Evolutionary conservation across 208 protist species (phyloP).

Genomic region (Leishmania turanica): DNA sequence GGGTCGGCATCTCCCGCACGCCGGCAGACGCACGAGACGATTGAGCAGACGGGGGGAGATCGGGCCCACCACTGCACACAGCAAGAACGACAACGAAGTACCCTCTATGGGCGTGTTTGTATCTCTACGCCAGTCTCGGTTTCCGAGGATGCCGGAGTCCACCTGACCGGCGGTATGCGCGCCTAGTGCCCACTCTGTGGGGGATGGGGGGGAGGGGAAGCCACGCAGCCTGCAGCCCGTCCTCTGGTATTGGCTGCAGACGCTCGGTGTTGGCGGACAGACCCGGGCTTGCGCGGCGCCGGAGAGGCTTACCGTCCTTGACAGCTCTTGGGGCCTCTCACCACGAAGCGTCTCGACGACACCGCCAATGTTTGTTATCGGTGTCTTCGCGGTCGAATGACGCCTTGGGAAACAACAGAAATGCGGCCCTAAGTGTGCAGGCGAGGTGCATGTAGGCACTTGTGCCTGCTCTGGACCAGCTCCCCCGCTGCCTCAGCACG

Average conservation of each 20-base stretch:
- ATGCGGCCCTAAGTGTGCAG: background rate
- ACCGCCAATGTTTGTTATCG: too few species aligned
- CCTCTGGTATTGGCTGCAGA: background rate
- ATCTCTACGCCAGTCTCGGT: background rate
- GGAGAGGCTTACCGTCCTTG: background rate
- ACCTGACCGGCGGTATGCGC: too few species aligned
- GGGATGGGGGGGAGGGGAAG: background rate
- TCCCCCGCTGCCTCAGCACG: too few species aligned
- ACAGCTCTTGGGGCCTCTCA: background rate
- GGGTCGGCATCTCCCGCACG: constrained; percentile 13
- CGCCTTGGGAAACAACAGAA: background rate
- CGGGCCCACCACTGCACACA: background rate
- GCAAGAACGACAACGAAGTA: background rate
- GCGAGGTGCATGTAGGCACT: background rate
- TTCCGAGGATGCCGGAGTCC: background rate
- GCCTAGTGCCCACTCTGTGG: too few species aligned
- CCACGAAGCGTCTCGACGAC: background rate
- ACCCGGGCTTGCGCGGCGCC: background rate
- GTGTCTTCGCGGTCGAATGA: background rate
- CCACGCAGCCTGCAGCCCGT: background rate
- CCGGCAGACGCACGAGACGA: background rate
- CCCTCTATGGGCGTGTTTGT: background rate
- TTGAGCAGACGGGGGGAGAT: background rate
- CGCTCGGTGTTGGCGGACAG: background rate
- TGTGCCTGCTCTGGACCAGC: background rate